Base-by-base conservation (phyloP, 805 yeast genomes). In the Martiniozyma abietophila region DNA sequence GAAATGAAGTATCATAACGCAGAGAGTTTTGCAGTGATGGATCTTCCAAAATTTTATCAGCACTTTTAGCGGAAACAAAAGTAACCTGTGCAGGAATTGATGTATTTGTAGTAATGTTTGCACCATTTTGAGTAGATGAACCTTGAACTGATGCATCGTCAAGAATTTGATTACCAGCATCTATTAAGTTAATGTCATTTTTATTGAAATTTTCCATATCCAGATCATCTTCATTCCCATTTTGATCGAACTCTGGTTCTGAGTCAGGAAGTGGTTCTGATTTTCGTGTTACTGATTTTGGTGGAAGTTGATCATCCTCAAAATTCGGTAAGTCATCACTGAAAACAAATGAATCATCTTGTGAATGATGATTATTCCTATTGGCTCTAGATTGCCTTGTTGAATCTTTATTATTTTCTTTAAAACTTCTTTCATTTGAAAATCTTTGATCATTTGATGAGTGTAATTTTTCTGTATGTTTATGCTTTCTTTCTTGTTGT, bases 61-160 rank as follows among this genome's bases (percentile, higher is more conserved):
- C 86, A 8, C 69, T 71, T 43, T 71, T 71, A 2, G 86, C 84
- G 34, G 76, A 69, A 25, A 76, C 78, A 58, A 79, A 79, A 14
- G 48, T 43, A 14, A 54, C 56, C 7, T 38, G 47, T 17, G 45
- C 42, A 1, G 59, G 59, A 22, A 54, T 48, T 2, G 27, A 25
- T 5, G 34, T 29, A 7, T 38, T 43, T 12, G 50, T 37, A 18
- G n/a, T n/a, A n/a, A 45, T 38, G 11, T 35, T 31, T 8, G 39
- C 25, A 32, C 20, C 17, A 2, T 16, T 10, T 9, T 18, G 12
- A 8, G 20, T 12, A n/a, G n/a, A n/a, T n/a, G n/a, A n/a, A n/a
- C n/a, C n/a, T n/a, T n/a, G n/a, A n/a, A n/a, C n/a, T n/a, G n/a
- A n/a, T n/a, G n/a, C n/a, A n/a, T n/a, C n/a, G n/a, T n/a, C n/a